phyloP scores from a whole-genome alignment of 1,284 basidiomycete genomes.

The Xanthoconium separans region DNA sequence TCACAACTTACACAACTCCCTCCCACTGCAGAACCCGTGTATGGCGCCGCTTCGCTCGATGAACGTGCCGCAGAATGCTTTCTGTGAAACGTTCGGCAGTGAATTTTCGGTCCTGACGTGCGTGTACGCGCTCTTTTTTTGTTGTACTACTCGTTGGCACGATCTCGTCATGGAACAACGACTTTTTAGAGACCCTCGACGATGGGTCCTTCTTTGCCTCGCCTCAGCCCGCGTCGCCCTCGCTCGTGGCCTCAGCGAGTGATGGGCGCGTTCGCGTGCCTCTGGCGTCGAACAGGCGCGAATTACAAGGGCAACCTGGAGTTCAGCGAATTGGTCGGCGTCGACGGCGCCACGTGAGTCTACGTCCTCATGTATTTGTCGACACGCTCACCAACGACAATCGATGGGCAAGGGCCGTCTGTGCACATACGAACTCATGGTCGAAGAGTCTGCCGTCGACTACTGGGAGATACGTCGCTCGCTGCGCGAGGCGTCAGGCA shows the following conservation, averaged over 20 bases:
- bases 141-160: background rate
- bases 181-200: conserved; percentile 79
- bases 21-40: conserved; percentile 33
- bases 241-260: conserved; percentile 68
- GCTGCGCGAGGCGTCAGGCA: too few relatives aligned
- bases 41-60: conserved; percentile 39
- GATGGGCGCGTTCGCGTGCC: conserved; percentile 94
- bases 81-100: conserved; percentile 70
- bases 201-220: conserved; percentile 69
- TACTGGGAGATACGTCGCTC: conserved; percentile 94
- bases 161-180: conserved; percentile 46
- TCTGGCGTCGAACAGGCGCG: conserved; percentile 96
- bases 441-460: conserved; percentile 93
- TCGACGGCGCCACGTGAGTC: conserved; percentile 76
- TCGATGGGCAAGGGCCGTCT: conserved; percentile 65
- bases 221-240: conserved; percentile 46
- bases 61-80: conserved; percentile 47
- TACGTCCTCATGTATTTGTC: conserved; percentile 18
- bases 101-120: conserved; percentile 82
- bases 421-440: conserved; percentile 98
- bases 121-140: conserved; percentile 30
- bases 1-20: too few relatives aligned
- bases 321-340: conserved; percentile 85
- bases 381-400: background rate
- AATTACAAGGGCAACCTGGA: conserved; percentile 98